These are phyloP conservation scores for Talaromyces islandicus DNA, from an alignment of 2,329 filamentous ascomycete species.

Conservation along the genomic window DNA sequence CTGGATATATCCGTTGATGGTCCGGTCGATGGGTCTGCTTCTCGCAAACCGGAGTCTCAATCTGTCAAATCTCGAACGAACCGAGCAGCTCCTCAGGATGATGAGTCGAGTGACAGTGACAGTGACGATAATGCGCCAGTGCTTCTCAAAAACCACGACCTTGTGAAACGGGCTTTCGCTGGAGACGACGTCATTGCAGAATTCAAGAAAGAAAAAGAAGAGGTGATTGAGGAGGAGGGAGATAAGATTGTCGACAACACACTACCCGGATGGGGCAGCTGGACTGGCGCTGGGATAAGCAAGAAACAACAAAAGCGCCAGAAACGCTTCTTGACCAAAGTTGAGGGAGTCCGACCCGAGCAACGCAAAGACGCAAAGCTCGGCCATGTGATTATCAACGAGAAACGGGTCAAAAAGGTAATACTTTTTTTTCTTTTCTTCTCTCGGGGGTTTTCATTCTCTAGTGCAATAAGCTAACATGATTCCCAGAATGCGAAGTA, in stretches of 20 bases:
- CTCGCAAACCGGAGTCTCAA: constrained; percentile 9
- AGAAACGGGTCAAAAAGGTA: constrained; percentile 85
- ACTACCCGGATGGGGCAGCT: constrained; percentile 91
- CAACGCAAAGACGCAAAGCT: constrained; percentile 78
- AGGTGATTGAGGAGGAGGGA: constrained; percentile 66
- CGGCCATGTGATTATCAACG: constrained; percentile 81
- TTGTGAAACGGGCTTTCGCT: constrained; percentile 80
- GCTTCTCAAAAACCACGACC: constrained; percentile 51
- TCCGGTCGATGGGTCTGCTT: constrained; percentile 14
- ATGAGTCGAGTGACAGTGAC: constrained; percentile 33
- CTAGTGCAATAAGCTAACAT: constrained; percentile 1
- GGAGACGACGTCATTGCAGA: constrained; percentile 76
- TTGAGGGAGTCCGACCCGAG: constrained; percentile 66
- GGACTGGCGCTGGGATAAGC: constrained; percentile 79
- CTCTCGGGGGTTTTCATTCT: background rate
- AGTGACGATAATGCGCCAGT: constrained; percentile 35
- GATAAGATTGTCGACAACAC: constrained; percentile 76
- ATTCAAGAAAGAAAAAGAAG: constrained; percentile 75
- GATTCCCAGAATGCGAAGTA: constrained; percentile 69
- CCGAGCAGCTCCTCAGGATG: constrained; percentile 21
- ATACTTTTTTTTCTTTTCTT: constrained; percentile 20
- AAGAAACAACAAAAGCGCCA: constrained; percentile 57
- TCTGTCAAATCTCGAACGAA: background rate
- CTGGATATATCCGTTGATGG: constrained; percentile 5
- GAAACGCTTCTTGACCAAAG: constrained; percentile 45